A percentile compares a stretch with the other conserved stretches of the same genome.
Conservation (phyloP, 1,139 yeast genomes). For the Yamadazyma sp. region DNA sequence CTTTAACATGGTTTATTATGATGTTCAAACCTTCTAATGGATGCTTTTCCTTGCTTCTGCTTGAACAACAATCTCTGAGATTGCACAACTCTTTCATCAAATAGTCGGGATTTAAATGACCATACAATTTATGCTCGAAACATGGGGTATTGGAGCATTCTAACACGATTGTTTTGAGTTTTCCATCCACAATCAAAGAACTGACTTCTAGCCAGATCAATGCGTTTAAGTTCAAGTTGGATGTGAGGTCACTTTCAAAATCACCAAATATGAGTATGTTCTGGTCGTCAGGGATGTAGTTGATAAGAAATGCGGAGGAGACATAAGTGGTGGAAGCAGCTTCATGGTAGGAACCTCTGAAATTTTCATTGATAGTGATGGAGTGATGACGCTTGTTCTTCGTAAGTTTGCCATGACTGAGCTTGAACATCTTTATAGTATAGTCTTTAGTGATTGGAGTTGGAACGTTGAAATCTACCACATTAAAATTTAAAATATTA, state of each 20-base stretch:
- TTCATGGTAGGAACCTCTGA: constrained; percentile 8
- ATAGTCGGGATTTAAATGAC: constrained; percentile 73
- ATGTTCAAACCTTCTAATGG: constrained; percentile 53
- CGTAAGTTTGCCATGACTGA: constrained; percentile 39
- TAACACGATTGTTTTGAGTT: constrained; percentile 56
- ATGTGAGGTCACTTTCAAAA: constrained; percentile 64
- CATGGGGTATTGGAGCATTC: constrained; percentile 69
- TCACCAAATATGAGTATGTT: constrained; percentile 72
- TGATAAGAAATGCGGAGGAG: constrained; percentile 53
- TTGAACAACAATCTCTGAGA: constrained; percentile 25
- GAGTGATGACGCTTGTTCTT: constrained; percentile 12
- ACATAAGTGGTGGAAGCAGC: constrained; percentile 20
- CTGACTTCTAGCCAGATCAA: constrained; percentile 61
- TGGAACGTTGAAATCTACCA: constrained; percentile 18
- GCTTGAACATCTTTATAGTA: constrained; percentile 32
- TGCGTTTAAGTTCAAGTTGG: constrained; percentile 42
- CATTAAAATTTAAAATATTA: constrained; percentile 26
- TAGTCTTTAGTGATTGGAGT: constrained; percentile 21
- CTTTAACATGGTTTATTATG: constrained; percentile 74
- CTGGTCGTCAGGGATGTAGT: constrained; percentile 29
- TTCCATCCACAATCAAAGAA: constrained; percentile 33
- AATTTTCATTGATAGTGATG: constrained; percentile 14
- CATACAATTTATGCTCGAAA: constrained; percentile 54
- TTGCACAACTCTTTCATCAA: constrained; percentile 54
- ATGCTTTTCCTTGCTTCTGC: constrained; percentile 8